phyloP scores from a whole-genome alignment of 441 rosid species.

The Hura crepitans region DNA sequence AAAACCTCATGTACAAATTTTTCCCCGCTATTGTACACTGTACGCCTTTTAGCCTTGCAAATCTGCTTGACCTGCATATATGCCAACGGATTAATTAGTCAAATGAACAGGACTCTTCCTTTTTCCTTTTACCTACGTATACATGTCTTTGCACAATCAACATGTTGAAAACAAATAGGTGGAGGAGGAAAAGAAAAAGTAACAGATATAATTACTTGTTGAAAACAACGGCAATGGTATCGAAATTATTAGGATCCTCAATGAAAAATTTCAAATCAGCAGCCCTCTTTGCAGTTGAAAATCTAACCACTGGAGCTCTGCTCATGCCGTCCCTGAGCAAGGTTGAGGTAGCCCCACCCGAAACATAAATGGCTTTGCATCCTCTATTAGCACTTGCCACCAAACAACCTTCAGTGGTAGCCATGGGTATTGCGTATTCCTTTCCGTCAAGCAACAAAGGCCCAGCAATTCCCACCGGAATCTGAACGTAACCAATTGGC shows the following conservation, averaged over 20 bases:
- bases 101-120: too few relatives aligned
- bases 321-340: background rate
- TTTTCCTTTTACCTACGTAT: too few relatives aligned
- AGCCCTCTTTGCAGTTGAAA: background rate
- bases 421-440: background rate
- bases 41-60: background rate
- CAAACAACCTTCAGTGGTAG: background rate
- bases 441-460: background rate
- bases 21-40: background rate
- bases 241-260: background rate
- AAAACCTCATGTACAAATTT: background rate
- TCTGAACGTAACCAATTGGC: constrained; percentile 4
- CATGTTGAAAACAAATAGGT: background rate
- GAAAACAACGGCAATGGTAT: background rate
- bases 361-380: background rate
- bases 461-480: background rate
- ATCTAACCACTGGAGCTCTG: background rate
- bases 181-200: too few relatives aligned
- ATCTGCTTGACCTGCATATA: background rate
- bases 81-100: too few relatives aligned
- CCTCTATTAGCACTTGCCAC: background rate
- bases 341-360: background rate
- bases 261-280: background rate
- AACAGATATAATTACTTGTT: background rate
- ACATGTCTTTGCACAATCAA: too few relatives aligned